Conservation (phyloP, 192 early-diverging fungal species). For the Chytriomyces confervae region DNA sequence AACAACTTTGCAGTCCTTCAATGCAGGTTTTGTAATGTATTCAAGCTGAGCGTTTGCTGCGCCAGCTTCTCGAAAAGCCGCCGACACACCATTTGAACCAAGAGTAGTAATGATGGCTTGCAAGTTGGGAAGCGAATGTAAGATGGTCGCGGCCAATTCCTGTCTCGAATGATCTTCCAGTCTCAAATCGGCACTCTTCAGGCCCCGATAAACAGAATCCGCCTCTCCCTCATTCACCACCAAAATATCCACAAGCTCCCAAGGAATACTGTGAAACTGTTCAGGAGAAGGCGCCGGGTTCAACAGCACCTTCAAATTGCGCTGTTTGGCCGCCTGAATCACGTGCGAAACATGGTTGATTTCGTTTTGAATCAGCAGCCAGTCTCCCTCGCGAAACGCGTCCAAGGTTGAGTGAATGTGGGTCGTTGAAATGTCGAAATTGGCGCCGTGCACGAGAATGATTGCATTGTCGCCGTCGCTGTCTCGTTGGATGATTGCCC, state of each 20-base stretch:
- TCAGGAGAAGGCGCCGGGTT: conserved; percentile 84
- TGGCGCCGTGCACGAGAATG: conserved; percentile 74
- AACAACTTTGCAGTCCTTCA: neutral
- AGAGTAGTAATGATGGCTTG: conserved; percentile 72
- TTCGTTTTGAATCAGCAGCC: conserved; percentile 90
- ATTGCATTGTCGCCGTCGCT: conserved; percentile 83
- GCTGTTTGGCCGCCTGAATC: conserved; percentile 21
- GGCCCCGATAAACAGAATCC: conserved; percentile 42
- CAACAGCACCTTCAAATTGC: conserved; percentile 74
- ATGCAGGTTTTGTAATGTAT: conserved; percentile 6
- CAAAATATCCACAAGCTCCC: conserved; percentile 72
- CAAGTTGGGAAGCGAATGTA: conserved; percentile 44
- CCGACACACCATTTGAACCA: conserved; percentile 69
- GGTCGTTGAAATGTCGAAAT: conserved; percentile 56
- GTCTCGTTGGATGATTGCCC: conserved; percentile 87
- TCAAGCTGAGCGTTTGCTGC: neutral
- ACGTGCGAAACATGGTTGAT: conserved; percentile 55
- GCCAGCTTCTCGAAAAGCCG: conserved; percentile 41
- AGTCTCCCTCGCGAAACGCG: conserved; percentile 60
- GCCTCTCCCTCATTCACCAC: conserved; percentile 85
- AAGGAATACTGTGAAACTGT: conserved; percentile 45
- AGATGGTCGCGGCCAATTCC: neutral
- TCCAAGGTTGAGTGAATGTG: conserved; percentile 15
- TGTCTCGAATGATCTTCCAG: neutral
- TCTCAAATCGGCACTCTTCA: conserved; percentile 29